A percentile compares a stretch with the other conserved stretches of the same genome.
These are phyloP conservation scores for Kodamaea fukazawae DNA, from an alignment of 805 yeast species.

Conservation along the genomic window DNA sequence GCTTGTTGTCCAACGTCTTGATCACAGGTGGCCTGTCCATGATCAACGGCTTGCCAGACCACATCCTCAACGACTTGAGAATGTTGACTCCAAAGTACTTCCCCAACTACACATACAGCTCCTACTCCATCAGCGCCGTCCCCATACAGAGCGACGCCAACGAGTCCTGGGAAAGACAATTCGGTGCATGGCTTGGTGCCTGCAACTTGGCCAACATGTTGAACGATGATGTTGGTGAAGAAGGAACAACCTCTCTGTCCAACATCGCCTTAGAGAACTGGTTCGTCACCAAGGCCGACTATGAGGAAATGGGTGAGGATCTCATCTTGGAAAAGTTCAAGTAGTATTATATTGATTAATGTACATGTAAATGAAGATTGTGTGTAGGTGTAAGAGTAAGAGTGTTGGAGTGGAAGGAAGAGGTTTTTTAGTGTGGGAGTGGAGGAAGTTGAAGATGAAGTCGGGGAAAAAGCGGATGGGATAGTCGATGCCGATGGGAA, in stretches of 20 bases:
- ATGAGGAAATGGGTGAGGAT: slow-evolving; percentile 59
- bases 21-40: slow-evolving; percentile 61
- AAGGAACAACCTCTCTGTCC: slow-evolving; percentile 22
- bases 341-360: too few species aligned
- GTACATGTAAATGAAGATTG: background rate
- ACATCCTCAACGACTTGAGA: slow-evolving; percentile 54
- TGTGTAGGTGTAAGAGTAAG: too few species aligned
- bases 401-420: too few species aligned
- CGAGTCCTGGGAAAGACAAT: slow-evolving; percentile 51
- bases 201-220: slow-evolving; percentile 62
- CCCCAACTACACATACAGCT: slow-evolving; percentile 42
- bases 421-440: too few species aligned
- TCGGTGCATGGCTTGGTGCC: slow-evolving; percentile 72
- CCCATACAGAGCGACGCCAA: slow-evolving; percentile 27
- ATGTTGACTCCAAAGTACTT: slow-evolving; percentile 42
- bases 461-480: too few species aligned
- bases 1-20: slow-evolving; percentile 43
- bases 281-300: slow-evolving; percentile 63
- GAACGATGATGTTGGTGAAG: slow-evolving; percentile 34
- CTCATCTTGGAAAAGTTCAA: slow-evolving; percentile 36
- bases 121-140: slow-evolving; percentile 33
- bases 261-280: slow-evolving; percentile 44
- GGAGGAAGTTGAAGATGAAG: too few species aligned
- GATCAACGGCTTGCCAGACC: slow-evolving; percentile 53
- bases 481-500: too few species aligned